Base-by-base conservation (phyloP, 192 early-diverging fungal species). In the Endogone sp. region DNA sequence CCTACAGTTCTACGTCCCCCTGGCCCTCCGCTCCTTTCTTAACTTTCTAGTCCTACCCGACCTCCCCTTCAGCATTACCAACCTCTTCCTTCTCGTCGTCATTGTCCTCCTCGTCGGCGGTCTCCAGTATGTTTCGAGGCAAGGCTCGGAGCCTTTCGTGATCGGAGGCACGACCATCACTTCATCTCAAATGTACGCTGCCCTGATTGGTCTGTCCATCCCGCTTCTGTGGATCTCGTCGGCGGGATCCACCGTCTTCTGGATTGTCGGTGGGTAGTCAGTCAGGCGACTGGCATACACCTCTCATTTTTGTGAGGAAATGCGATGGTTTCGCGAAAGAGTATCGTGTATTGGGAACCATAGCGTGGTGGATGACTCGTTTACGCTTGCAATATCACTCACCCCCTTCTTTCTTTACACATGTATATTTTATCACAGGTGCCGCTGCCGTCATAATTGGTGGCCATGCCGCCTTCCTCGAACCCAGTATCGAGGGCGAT, bases 231-330 rank as follows among this genome's bases (percentile, higher is more conserved):
- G 79, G 60, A 72, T 88, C 64, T 84, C 82, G 28, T 78, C 77
- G 13, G 73, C 82, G 21, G 75, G 81, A 2, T 81, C 82, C 10
- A 81, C 80, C 24, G 73, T 88, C 44, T 86, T 88, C 57, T 88
- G 86, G 86, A 80, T 86, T 63, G 70, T 85, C 67, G 82, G 82
- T 82, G n/a, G n/a, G n/a, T n/a, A n/a, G n/a, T n/a, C n/a, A n/a
- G n/a, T n/a, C n/a, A n/a, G n/a, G n/a, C n/a, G n/a, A n/a, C n/a
- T n/a, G n/a, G n/a, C n/a, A n/a, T n/a, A n/a, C n/a, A n/a, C n/a
- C n/a, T n/a, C n/a, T n/a, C n/a, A n/a, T n/a, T n/a, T n/a, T n/a
- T n/a, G n/a, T n/a, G n/a, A n/a, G n/a, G n/a, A n/a, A n/a, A n/a
- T n/a, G n/a, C n/a, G n/a, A 82, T 67, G 78, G 67, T 32, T 26